phyloP scores from a whole-genome alignment of 2,329 filamentous ascomycete species.

The Teratosphaeria nubilosa region DNA sequence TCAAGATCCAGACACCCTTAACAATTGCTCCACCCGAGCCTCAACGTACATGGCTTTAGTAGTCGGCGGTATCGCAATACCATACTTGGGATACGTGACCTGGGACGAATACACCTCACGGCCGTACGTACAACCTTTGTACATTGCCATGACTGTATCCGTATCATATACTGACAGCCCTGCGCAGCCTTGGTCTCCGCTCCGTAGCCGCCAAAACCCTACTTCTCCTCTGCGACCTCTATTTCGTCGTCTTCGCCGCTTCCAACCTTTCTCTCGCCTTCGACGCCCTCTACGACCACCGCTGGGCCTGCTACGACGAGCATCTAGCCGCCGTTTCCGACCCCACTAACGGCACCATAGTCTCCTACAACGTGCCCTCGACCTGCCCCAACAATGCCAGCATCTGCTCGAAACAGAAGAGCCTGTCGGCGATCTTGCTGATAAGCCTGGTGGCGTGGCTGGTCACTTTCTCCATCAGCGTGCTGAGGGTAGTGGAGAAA shows the following conservation, averaged over 20 bases:
- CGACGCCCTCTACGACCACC: slow-evolving; percentile 59
- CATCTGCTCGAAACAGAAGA: slow-evolving; percentile 56
- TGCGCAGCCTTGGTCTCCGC: slow-evolving; percentile 58
- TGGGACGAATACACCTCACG: slow-evolving; percentile 95
- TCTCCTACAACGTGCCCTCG: slow-evolving; percentile 14
- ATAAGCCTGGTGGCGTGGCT: slow-evolving; percentile 83
- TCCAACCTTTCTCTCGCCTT: slow-evolving; percentile 87
- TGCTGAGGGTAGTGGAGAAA: slow-evolving; percentile 29
- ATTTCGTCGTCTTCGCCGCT: slow-evolving; percentile 96
- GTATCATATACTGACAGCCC: neutral
- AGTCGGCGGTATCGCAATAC: slow-evolving; percentile 77
- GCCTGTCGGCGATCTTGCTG: slow-evolving; percentile 67
- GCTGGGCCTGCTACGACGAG: slow-evolving; percentile 39
- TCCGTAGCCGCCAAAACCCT: slow-evolving; percentile 76
- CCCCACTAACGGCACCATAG: slow-evolving; percentile 1
- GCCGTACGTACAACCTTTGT: slow-evolving; percentile 38
- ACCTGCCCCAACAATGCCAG: slow-evolving; percentile 26
- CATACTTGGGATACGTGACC: slow-evolving; percentile 88
- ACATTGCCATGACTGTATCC: neutral
- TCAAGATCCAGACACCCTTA: slow-evolving; percentile 16
- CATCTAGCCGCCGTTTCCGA: slow-evolving; percentile 8
- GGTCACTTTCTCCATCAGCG: slow-evolving; percentile 75
- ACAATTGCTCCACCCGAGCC: slow-evolving; percentile 34
- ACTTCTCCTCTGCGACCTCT: slow-evolving; percentile 80
- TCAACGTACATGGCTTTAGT: slow-evolving; percentile 83